These are phyloP conservation scores for Candida succiphila DNA, from an alignment of 805 yeast genomes.

Conservation along the genomic window DNA sequence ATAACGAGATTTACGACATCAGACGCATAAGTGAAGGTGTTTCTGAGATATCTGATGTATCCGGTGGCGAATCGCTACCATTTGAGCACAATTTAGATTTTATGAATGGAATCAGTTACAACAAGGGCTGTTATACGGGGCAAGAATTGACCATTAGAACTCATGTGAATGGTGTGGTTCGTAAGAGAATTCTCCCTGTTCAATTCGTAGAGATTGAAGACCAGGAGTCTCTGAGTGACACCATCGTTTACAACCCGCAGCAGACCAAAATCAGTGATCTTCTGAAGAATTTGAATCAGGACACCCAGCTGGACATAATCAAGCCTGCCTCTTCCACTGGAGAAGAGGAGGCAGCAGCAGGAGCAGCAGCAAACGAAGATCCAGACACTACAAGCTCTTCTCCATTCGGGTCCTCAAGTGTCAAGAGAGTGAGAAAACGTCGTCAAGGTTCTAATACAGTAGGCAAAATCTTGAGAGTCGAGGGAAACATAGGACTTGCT, in stretches of 20 bases:
- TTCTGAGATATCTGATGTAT: constrained; percentile 42
- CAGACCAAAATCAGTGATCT: constrained; percentile 1
- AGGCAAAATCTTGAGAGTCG: constrained; percentile 50
- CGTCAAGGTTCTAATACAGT: constrained; percentile 33
- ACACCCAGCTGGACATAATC: constrained; percentile 10
- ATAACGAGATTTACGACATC: constrained; percentile 24
- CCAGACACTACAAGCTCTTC: constrained; percentile 16
- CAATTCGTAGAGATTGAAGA: constrained; percentile 20
- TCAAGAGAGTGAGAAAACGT: constrained; percentile 14
- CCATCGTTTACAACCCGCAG: constrained; percentile 2
- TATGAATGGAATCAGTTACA: constrained; percentile 70
- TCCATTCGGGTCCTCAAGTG: constrained; percentile 28
- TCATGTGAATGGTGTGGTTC: constrained; percentile 69
- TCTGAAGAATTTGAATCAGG: background rate
- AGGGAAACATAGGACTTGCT: constrained; percentile 60
- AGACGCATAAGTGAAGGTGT: constrained; percentile 37
- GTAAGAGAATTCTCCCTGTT: constrained; percentile 76
- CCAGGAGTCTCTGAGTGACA: constrained; percentile 1
- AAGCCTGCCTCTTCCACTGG: constrained; percentile 1
- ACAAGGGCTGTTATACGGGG: constrained; percentile 95
- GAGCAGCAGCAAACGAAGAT: background rate
- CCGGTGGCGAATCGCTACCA: constrained; percentile 52
- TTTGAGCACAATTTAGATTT: constrained; percentile 78
- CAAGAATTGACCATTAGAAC: constrained; percentile 92
- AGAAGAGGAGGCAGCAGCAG: background rate